Evolutionary conservation across 768 basidiomycete genomes (phyloP).

Genomic region (Terana coerulea): DNA sequence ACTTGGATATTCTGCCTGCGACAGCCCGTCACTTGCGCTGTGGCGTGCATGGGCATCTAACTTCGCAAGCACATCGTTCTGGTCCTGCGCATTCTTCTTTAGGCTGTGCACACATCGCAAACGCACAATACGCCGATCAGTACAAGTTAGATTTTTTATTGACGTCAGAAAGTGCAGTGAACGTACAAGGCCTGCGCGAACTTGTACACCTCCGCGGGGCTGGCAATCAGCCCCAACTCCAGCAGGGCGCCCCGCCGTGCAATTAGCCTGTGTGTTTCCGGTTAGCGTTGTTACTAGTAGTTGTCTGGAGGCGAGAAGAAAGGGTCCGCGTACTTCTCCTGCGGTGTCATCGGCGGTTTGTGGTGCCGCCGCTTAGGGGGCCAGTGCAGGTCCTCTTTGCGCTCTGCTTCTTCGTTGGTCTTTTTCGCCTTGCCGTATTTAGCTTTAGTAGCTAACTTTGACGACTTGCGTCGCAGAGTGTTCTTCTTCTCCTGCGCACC

Average conservation of each 20-base stretch:
- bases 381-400: conserved; percentile 45
- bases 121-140: too few species aligned
- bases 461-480: conserved; percentile 11
- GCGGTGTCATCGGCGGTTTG: conserved; percentile 39
- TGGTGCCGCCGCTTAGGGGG: conserved; percentile 65
- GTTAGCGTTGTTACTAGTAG: conserved; percentile 1
- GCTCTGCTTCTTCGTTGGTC: conserved; percentile 12
- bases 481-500: conserved; percentile 24
- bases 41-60: too few species aligned
- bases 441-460: too few species aligned
- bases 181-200: conserved; percentile 71
- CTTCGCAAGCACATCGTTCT: too few species aligned
- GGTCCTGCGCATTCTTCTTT: too few species aligned
- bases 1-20: too few species aligned
- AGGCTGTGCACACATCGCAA: too few species aligned
- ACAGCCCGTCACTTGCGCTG: too few species aligned
- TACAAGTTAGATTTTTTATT: too few species aligned
- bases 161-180: neutral
- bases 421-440: neutral
- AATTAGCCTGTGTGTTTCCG: conserved; percentile 37
- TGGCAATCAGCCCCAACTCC: conserved; percentile 55
- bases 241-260: conserved; percentile 59
- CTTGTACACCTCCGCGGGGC: conserved; percentile 43
- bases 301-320: neutral
- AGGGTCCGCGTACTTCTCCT: conserved; percentile 45